Base-by-base conservation (phyloP, 2,329 filamentous ascomycete genomes). In the Diaporthe amygdali region DNA sequence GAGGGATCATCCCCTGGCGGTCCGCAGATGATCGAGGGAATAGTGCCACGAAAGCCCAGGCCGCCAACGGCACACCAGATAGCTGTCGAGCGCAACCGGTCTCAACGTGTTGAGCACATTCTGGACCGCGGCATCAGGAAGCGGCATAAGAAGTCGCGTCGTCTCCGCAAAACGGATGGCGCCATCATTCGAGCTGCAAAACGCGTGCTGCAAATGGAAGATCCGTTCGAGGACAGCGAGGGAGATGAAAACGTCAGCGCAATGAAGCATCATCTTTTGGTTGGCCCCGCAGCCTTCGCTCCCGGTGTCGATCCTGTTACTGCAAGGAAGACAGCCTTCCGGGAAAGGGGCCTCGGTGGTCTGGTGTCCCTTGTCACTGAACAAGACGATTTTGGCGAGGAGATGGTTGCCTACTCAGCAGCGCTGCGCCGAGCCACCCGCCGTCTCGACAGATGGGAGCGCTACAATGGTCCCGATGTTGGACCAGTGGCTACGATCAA, bases 1-100 rank as follows among this genome's bases (percentile, higher is more conserved):
- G 90, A 92, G 71, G 88, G 84, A 20, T 91, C 89, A 0, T 91
- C 90, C 2, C 90, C 90, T 8, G 88, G 84, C 51, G 86, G 83
- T 39, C 84, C 85, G 20, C 84, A 85, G 22, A 81, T 86, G 25
- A 84, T 88, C 17, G 90, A 91, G 70, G 85, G 85, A 17, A 85
- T 88, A n/a, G 83, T 86, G 46, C 84, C 85, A 25, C 84, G 89
- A 70, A 91, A 94, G 78, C 90, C 92, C 10, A 88, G 94, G 1
- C 93, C 93, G 3, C 89, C 94, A 0, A 96, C 94, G 0, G 92
- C 93, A 44, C 94, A 96, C 80, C 94, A 96, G 81, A 84, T 95
- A 47, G 93, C 93, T 0, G 92, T 96, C 1, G 93, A 95, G 79
- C 89, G 91, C 69, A 95, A 95, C 80, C 87, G 94, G 22, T 92